Conservation (phyloP, 1,284 basidiomycete genomes). For the Cutaneotrichosporon arboriforme region DNA sequence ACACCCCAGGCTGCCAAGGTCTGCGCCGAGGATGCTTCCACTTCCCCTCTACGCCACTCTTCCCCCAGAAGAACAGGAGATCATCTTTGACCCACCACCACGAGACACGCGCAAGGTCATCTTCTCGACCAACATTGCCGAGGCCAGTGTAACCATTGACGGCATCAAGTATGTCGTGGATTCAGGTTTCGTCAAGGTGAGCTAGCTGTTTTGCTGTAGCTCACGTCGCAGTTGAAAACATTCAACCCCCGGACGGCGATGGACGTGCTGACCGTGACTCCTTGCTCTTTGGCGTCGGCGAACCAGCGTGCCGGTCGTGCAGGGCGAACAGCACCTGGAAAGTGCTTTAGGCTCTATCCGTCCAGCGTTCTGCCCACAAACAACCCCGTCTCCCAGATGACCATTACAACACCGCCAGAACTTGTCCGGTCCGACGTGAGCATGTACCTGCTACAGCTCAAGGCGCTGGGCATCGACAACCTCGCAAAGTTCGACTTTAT, state of each 20-base stretch:
- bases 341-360: slow-evolving; percentile 91
- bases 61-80: slow-evolving; percentile 74
- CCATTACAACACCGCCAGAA: slow-evolving; percentile 73
- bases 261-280: slow-evolving; percentile 71
- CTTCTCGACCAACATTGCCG: slow-evolving; percentile 92
- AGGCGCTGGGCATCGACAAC: slow-evolving; percentile 90
- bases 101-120: slow-evolving; percentile 79
- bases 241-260: slow-evolving; percentile 77
- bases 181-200: slow-evolving; percentile 87
- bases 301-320: slow-evolving; percentile 84
- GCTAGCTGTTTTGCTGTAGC: slow-evolving; percentile 14
- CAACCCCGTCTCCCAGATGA: slow-evolving; percentile 42
- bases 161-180: slow-evolving; percentile 95
- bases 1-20: slow-evolving; percentile 59
- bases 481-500: slow-evolving; percentile 82
- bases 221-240: slow-evolving; percentile 60
- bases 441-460: slow-evolving; percentile 83
- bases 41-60: slow-evolving; percentile 85
- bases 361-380: slow-evolving; percentile 58
- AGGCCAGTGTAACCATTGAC: slow-evolving; percentile 94
- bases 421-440: slow-evolving; percentile 82
- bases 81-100: slow-evolving; percentile 72
- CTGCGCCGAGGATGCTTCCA: slow-evolving; percentile 58
- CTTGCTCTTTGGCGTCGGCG: slow-evolving; percentile 75
- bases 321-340: slow-evolving; percentile 80